Evolutionary conservation across 2,329 filamentous ascomycete genomes (phyloP), one percentile per base, ranked within the genome.

Genomic region (Ophiobolus disseminans): DNA sequence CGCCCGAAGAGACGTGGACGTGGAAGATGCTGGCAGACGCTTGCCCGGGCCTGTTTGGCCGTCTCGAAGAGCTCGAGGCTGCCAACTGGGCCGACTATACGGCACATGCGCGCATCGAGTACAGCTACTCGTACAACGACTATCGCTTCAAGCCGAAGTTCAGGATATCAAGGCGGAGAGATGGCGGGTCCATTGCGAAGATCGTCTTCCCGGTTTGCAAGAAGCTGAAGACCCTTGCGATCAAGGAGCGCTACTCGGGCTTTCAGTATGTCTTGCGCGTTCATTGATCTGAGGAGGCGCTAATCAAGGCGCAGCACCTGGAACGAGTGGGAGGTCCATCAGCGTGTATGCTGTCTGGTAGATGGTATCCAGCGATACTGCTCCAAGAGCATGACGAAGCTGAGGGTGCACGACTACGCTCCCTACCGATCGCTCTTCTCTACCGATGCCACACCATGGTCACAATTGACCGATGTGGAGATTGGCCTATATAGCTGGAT

Each of bases 321-420:
- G 69, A 71, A 70, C 38, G 69, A 73, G 25, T 72, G 66, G 66
- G 68, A 72, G 36, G 69, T 72, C 2, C 70, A 73, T 38, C 68
- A 71, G 48, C 67, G 68, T 5, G 67, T 72, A 1, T 73, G 70
- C 53, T 69, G 62, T 42, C 62, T 73, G 3, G 60, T 71, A 16
- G 69, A 72, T 45, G 67, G 66, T 10, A 59, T 73, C 11, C 55
- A 61, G 23, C 60, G 57, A 14, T 45, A 72, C 45, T 68, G 66
- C 40, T 64, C 70, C 9, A 42, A 63, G 3, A 70, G 46, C 34
- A 50, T 73, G 58, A 66, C 58, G 3, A 71, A 63, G 45, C 57
- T 73, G 10, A 63, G 62, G 31, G 60, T 72, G 4, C 63, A 70
- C 49, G 68, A 73, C 49, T 70, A 70, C 44, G 67, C 68, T 2